Evolutionary conservation across 1,139 yeast species (phyloP), one percentile per base, ranked within the genome.

Genomic region (Hyphopichia khmerensis): DNA sequence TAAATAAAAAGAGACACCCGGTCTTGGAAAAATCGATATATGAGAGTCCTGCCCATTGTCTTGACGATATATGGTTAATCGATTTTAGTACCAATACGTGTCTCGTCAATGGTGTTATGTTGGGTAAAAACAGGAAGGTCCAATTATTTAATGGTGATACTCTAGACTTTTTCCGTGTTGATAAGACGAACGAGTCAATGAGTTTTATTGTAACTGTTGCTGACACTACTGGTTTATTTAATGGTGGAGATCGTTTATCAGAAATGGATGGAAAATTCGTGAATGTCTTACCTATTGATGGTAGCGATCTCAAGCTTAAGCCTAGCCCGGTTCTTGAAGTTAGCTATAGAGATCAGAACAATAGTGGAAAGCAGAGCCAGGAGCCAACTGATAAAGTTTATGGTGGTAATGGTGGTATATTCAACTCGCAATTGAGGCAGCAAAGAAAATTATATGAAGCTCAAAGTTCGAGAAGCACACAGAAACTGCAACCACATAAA

Each of bases 41-140:
- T 52, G 87, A 82, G 52, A 79, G 85, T 14, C 87, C 88, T 0
- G 88, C 87, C 0, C 77, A 79, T 45, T 80, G 84, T 45, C 64
- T 79, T 3, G 88, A 83, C 44, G 90, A 83, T 55, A 69, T 87
- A n/a, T 89, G 96, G 96, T 65, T 90, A 16, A 64, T 87, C 35
- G 96, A 88, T 55, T 78, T 74, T 47, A 86, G 95, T 41, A 80
- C 95, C 1, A 90, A 90, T 59, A 84, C 87, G 1, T 87, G 96
- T 56, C 79, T 71, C 49, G 75, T 90, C 9, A 88, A 90, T 56
- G 77, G 77, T 4, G 60, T 64, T 13, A 72, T 70, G 38, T 56
- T 90, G 35, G 86, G 86, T 0, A 79, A 80, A 46, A 85, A 85
- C 2, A 71, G 74, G 31, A 87, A 87, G 50, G 75, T 75, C 0